Evolutionary conservation across 2,329 filamentous ascomycete species (phyloP).

Genomic region (Aureobasidium leucospermi): DNA sequence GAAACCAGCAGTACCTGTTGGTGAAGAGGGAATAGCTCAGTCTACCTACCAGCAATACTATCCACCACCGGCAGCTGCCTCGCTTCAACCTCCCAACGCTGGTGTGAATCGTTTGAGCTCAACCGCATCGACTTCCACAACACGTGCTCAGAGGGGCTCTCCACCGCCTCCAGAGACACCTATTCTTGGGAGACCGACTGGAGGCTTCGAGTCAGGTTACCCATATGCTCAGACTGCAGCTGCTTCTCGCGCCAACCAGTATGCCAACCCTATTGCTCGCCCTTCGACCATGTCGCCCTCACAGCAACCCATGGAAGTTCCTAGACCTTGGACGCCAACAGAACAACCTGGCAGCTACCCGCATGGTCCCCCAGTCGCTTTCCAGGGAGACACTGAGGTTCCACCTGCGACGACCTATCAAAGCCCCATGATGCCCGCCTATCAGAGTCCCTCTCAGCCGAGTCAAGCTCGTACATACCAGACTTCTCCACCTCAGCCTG

Average conservation of each 20-base stretch:
- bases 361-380: slow-evolving; percentile 83
- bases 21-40: slow-evolving; percentile 3
- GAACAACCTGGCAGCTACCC: slow-evolving; percentile 79
- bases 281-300: slow-evolving; percentile 39
- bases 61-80: slow-evolving; percentile 41
- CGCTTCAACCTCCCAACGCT: slow-evolving; percentile 44
- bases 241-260: slow-evolving; percentile 73
- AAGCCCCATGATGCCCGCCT: slow-evolving; percentile 21
- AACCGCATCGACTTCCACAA: slow-evolving; percentile 88
- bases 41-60: slow-evolving; percentile 49
- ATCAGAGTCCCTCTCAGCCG: slow-evolving; percentile 36
- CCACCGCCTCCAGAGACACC: slow-evolving; percentile 93
- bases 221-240: slow-evolving; percentile 74
- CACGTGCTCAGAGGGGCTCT: slow-evolving; percentile 82
- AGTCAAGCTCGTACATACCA: slow-evolving; percentile 29
- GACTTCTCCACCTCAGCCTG: neutral
- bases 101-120: slow-evolving; percentile 61
- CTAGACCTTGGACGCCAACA: slow-evolving; percentile 88
- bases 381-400: slow-evolving; percentile 75
- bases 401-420: slow-evolving; percentile 21
- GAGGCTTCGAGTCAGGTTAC: slow-evolving; percentile 65
- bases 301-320: slow-evolving; percentile 29
- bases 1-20: slow-evolving; percentile 20
- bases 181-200: slow-evolving; percentile 63
- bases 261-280: slow-evolving; percentile 41